Evolutionary conservation across 495 filamentous ascomycete species (phyloP).

Genomic region (Neurospora sp.): DNA sequence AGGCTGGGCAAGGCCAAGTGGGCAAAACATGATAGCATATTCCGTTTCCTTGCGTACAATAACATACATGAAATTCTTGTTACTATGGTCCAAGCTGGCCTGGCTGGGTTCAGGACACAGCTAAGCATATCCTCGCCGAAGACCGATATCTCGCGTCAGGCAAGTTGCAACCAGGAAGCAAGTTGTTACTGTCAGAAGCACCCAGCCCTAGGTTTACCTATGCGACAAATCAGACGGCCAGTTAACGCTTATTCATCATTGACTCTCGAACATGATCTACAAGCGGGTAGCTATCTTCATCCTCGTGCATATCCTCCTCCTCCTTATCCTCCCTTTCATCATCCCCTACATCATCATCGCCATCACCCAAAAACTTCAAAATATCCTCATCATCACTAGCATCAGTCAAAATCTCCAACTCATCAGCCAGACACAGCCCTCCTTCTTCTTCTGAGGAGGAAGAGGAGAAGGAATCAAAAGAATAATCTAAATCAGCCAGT

Average conservation of each 20-base stretch:
- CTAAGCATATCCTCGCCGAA: background rate
- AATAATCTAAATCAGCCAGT: background rate
- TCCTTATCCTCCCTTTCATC: background rate
- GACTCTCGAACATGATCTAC: background rate
- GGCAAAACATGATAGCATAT: background rate
- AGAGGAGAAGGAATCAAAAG: background rate
- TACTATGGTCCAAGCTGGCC: background rate
- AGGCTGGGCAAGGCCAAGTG: background rate
- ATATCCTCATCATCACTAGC: background rate
- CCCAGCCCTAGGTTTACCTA: background rate
- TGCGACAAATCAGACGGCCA: background rate
- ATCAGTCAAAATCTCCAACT: background rate
- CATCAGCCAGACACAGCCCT: constrained; percentile 20
- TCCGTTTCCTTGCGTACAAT: background rate
- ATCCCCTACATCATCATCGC: background rate
- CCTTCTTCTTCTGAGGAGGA: constrained; percentile 41
- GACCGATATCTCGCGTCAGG: background rate
- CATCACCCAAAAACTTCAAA: background rate
- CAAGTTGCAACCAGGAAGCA: too few relatives aligned
- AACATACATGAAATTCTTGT: background rate
- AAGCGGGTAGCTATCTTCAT: background rate
- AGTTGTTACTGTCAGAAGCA: background rate
- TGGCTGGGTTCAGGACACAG: background rate
- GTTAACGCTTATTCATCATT: background rate
- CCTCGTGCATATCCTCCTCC: background rate